Percentiles rank a stretch among this genome's conserved stretches.
Conservation (phyloP, 345 rosid genomes). For the Eucalyptus regnans region DNA sequence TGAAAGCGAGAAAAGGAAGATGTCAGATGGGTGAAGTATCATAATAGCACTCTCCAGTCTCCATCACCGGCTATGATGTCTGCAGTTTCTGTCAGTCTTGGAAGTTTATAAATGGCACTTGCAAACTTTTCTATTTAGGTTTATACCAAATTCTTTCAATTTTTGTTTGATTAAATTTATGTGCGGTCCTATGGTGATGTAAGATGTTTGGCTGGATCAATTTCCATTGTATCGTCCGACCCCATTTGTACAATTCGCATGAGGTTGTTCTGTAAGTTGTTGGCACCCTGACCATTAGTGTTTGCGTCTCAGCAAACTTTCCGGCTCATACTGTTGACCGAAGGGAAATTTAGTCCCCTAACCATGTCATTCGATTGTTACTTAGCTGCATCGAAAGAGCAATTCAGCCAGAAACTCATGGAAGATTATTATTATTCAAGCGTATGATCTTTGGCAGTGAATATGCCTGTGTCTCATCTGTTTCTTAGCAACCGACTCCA, state of each 20-base stretch:
- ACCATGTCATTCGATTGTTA: neutral
- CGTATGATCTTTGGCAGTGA: neutral
- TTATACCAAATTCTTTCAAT: neutral
- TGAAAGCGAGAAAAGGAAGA: neutral
- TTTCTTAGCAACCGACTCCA: neutral
- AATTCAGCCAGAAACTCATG: neutral
- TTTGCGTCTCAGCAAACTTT: neutral
- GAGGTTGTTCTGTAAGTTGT: neutral
- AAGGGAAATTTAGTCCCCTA: neutral
- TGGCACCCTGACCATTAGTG: neutral
- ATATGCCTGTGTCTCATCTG: neutral
- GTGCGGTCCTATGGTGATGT: neutral
- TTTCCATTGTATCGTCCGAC: neutral
- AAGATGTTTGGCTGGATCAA: neutral
- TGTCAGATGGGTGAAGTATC: neutral
- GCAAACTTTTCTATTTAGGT: neutral
- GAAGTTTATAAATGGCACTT: neutral
- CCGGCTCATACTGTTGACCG: neutral
- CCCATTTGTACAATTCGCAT: neutral
- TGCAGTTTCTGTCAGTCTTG: neutral
- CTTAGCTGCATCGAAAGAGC: neutral
- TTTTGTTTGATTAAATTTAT: neutral
- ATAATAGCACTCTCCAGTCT: neutral
- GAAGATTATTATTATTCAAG: neutral
- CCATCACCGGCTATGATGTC: neutral